A percentile compares a stretch with the other conserved stretches of the same genome.
Evolutionary conservation across 345 rosid species (phyloP).

Genomic region (Gossypioides kirkii): DNA sequence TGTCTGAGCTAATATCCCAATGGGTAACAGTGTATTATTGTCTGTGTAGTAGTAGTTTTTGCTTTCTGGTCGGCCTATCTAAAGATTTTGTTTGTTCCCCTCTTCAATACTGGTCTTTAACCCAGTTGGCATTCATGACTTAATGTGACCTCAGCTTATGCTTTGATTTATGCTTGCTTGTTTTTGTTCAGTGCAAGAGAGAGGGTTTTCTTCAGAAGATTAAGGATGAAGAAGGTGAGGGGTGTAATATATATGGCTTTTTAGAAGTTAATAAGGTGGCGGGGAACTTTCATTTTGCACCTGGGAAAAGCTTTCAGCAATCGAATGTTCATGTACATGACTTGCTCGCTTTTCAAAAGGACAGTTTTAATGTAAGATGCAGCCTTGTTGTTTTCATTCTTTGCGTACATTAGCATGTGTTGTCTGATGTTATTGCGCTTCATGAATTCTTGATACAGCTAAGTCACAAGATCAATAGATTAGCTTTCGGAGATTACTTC

Average conservation of each 20-base stretch:
- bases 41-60: neutral
- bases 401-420: neutral
- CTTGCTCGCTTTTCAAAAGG: constrained; percentile 82
- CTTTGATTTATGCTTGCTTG: constrained; percentile 6
- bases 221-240: constrained; percentile 96
- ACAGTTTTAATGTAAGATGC: constrained; percentile 73
- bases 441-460: constrained; percentile 40
- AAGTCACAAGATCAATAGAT: constrained; percentile 83
- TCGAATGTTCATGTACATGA: constrained; percentile 90
- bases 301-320: constrained; percentile 98
- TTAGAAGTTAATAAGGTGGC: constrained; percentile 97
- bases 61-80: neutral
- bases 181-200: constrained; percentile 67
- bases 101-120: neutral
- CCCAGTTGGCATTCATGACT: neutral
- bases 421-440: constrained; percentile 7
- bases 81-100: neutral
- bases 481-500: constrained; percentile 78
- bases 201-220: constrained; percentile 86
- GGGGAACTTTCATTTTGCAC: constrained; percentile 96
- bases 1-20: neutral
- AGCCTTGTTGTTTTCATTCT: neutral
- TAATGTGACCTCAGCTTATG: neutral
- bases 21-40: neutral
- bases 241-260: constrained; percentile 90